phyloP scores from a whole-genome alignment of 2,329 filamentous ascomycete species.

The Aspergillus neotritici region DNA sequence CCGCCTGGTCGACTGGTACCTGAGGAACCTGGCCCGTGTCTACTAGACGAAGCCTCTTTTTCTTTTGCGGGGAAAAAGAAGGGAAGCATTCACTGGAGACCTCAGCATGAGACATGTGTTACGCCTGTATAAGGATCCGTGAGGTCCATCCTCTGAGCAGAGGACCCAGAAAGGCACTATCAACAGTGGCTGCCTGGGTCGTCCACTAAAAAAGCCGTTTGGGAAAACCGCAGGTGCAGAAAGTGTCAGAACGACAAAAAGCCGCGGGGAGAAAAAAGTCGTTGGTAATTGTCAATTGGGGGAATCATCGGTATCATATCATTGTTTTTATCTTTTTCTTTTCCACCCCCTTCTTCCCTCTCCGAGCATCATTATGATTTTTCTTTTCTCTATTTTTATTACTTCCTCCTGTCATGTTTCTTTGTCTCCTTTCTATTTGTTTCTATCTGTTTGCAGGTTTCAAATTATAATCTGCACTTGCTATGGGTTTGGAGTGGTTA shows the following conservation, averaged over 20 bases:
- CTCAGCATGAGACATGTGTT: conserved; percentile 7
- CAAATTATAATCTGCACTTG: conserved; percentile 7
- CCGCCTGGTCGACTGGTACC: conserved; percentile 97
- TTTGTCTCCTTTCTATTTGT: conserved; percentile 12
- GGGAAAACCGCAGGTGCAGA: neutral
- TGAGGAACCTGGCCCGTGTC: conserved; percentile 90
- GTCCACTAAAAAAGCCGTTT: no score
- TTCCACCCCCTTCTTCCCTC: conserved; percentile 2
- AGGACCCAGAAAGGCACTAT: neutral
- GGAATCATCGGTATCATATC: conserved; percentile 1
- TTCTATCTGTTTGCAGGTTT: conserved; percentile 6
- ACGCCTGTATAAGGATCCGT: neutral
- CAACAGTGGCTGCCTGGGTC: no score
- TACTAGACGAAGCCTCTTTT: conserved; percentile 56
- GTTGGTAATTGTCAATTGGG: no score
- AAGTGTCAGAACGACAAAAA: neutral
- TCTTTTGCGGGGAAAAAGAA: neutral
- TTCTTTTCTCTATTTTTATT: conserved; percentile 1
- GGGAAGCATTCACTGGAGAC: conserved; percentile 3
- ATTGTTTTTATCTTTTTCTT: conserved; percentile 8
- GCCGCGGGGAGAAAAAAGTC: no score
- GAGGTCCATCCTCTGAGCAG: neutral
- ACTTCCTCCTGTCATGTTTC: conserved; percentile 6
- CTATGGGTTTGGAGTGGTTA: conserved; percentile 14
- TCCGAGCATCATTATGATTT: conserved; percentile 5